These are phyloP conservation scores for Tagetes erecta DNA, from an alignment of 129 eudicot genomes.

Conservation along the genomic window DNA sequence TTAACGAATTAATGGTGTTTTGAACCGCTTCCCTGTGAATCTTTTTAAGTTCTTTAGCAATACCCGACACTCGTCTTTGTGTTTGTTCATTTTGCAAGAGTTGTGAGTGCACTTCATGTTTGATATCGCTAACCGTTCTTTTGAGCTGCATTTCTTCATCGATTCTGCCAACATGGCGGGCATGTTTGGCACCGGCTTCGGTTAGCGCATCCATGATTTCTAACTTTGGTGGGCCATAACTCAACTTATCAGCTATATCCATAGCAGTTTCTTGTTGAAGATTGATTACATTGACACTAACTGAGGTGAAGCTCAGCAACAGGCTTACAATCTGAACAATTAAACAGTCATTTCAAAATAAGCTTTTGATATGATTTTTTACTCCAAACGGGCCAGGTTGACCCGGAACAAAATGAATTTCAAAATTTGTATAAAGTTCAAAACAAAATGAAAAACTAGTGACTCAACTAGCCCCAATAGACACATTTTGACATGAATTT, in stretches of 20 bases:
- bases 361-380: no score
- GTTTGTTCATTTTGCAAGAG: slow-evolving; percentile 88
- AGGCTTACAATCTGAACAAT: slow-evolving; percentile 60
- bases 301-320: slow-evolving; percentile 60
- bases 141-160: slow-evolving; percentile 80
- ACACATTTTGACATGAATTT: no score
- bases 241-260: slow-evolving; percentile 88
- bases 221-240: slow-evolving; percentile 67
- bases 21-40: slow-evolving; percentile 94
- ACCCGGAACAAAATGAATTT: no score
- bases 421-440: no score
- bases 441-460: no score
- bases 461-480: no score
- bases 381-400: no score
- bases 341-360: slow-evolving; percentile 26
- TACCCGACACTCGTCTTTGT: slow-evolving; percentile 84
- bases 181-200: slow-evolving; percentile 83
- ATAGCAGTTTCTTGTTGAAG: slow-evolving; percentile 79
- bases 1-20: slow-evolving; percentile 83
- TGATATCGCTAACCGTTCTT: slow-evolving; percentile 86
- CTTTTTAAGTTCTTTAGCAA: slow-evolving; percentile 81
- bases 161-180: slow-evolving; percentile 65
- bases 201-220: slow-evolving; percentile 64
- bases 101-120: slow-evolving; percentile 93
- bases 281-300: slow-evolving; percentile 74